Evolutionary conservation across 352 stramenopile genomes (phyloP), one percentile per base, ranked within the genome.

Genomic region (Phytophthora pseudosyringae): DNA sequence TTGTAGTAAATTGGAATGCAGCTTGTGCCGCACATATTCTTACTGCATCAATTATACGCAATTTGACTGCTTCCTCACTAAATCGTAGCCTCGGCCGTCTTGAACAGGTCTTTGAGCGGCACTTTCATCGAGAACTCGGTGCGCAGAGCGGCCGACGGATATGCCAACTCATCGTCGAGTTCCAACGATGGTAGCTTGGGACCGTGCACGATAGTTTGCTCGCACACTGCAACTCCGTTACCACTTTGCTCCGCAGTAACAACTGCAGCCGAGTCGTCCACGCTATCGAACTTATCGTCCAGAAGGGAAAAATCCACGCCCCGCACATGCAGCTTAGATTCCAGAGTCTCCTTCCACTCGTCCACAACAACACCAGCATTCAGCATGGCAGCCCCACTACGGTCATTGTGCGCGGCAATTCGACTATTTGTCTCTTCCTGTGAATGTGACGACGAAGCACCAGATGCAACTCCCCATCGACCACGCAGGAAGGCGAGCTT

Each of bases 261-360:
- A 8, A 21, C 44, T 13, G 46, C 29, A 16, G 38, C 44, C 11
- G 36, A n/a, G 15, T 51, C 58, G 10, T 58, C 36, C 26, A 64
- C 52, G 15, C 45, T 33, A 40, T 71, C 61, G 8, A 76, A 61
- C 26, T 71, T 64, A 21, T 69, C 53, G 1, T 84, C 67, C 33
- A 84, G 33, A 4, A 67, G 47, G 5, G 51, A 62, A 62, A 90
- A 84, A 25, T 89, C 77, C 3, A 83, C 69, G 25, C 72, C 61
- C 16, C 65, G 70, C 8, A 16, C 26, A 1, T 47, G 53, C 38
- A 81, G 29, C 12, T 63, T 43, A 2, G 18, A 59, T 25, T 79
- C 38, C 7, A 88, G 35, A 18, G 49, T 38, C 11, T 65, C 49
- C 9, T 76, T 73, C 77, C 78, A 90, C 45, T 62, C 56, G 36